Evolutionary conservation across 371 early-diverging fungal genomes (phyloP).

Genomic region (Funneliformis caledonium): DNA sequence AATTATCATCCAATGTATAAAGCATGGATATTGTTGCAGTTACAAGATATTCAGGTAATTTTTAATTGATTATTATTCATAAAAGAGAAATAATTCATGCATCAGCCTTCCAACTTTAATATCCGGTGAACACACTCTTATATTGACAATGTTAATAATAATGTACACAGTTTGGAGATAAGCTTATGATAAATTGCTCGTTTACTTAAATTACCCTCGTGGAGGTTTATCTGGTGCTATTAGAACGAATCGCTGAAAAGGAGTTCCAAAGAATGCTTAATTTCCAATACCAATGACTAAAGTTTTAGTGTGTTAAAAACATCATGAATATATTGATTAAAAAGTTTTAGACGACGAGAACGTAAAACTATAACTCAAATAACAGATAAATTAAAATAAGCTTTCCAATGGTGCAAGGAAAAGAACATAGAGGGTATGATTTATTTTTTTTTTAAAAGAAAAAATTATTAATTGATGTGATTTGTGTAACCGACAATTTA

Average conservation of each 20-base stretch:
- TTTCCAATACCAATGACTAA: constrained; percentile 71
- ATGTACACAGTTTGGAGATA: constrained; percentile 74
- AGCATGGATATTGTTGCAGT: no score
- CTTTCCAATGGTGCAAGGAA: constrained; percentile 54
- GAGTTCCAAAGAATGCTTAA: constrained; percentile 40
- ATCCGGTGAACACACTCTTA: constrained; percentile 83
- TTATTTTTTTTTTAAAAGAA: background rate
- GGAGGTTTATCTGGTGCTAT: constrained; percentile 79
- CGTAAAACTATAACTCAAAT: constrained; percentile 61
- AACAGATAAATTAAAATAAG: constrained; percentile 67
- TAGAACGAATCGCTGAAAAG: constrained; percentile 66
- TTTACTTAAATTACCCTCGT: constrained; percentile 60
- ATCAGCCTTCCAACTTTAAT: constrained; percentile 50
- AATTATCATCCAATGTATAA: no score
- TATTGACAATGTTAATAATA: constrained; percentile 64
- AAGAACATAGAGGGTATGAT: constrained; percentile 60
- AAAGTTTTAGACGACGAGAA: constrained; percentile 39
- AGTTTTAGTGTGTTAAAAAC: constrained; percentile 82
- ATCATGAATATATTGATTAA: constrained; percentile 56
- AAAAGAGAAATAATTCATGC: no score
- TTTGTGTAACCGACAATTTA: no score
- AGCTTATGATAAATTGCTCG: constrained; percentile 81
- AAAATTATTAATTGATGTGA: background rate
- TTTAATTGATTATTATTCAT: no score
- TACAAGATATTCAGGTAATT: no score